phyloP scores from a whole-genome alignment of 78 protist genomes.

The Planoprotostelium fungivorum region DNA sequence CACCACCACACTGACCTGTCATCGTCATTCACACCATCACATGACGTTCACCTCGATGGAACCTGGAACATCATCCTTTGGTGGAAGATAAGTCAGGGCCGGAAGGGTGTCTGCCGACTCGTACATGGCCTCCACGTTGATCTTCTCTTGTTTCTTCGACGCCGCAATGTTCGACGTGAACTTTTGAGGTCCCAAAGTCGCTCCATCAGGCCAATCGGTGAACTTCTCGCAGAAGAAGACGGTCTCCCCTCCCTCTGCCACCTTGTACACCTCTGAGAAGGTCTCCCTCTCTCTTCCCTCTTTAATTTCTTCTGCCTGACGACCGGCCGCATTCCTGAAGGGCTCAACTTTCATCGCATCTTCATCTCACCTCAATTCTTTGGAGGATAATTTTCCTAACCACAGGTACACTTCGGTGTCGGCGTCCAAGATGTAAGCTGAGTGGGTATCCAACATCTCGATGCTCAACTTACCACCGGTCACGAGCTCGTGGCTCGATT shows the following conservation, averaged over 20 bases:
- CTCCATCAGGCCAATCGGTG: conserved; percentile 59
- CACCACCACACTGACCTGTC: background rate
- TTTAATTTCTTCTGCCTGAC: no score
- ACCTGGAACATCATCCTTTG: background rate
- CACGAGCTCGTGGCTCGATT: background rate
- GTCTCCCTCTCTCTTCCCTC: no score
- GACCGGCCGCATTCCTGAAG: no score
- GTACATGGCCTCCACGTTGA: conserved; percentile 22
- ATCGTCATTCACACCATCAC: background rate
- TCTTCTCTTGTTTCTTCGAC: conserved; percentile 38
- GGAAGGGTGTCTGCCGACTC: background rate
- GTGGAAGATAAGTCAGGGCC: background rate
- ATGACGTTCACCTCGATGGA: background rate
- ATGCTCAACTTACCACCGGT: conserved; percentile 32
- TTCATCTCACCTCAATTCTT: background rate
- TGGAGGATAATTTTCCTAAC: conserved; percentile 16
- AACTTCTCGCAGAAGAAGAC: conserved; percentile 51
- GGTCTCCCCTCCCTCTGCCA: conserved; percentile 56
- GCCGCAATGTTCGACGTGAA: conserved; percentile 26
- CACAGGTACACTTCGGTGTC: conserved; percentile 61
- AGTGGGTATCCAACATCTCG: conserved; percentile 14
- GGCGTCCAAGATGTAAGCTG: conserved; percentile 49
- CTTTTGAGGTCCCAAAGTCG: background rate
- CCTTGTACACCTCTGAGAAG: background rate
- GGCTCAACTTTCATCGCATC: no score